Evolutionary conservation across 306 rosid species (phyloP).

Genomic region (Corylus avellana): DNA sequence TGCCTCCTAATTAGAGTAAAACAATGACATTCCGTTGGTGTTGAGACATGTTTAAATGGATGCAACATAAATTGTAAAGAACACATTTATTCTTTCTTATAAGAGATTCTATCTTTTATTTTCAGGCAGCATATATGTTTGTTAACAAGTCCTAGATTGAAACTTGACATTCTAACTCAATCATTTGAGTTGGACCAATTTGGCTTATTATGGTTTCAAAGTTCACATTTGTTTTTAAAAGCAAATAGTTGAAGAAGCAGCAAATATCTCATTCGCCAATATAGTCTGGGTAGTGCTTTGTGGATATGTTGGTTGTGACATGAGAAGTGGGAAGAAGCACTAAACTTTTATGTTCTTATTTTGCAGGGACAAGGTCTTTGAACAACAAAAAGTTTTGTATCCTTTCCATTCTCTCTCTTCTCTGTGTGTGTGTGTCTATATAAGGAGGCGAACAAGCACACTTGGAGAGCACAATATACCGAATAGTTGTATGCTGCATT

Average conservation of each 20-base stretch:
- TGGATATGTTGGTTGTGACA: background rate
- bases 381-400: conserved; percentile 87
- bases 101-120: background rate
- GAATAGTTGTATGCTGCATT: too few species aligned
- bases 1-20: background rate
- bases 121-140: background rate
- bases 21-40: background rate
- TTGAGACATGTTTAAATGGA: background rate
- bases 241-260: conserved; percentile 7
- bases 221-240: conserved; percentile 4
- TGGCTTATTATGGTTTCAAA: background rate
- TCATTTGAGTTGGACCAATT: background rate
- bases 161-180: background rate
- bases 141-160: background rate
- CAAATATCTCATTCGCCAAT: background rate
- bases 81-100: background rate
- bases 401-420: conserved; percentile 41
- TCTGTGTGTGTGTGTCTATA: background rate
- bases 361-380: conserved; percentile 93
- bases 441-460: too few species aligned
- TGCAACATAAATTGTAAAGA: background rate
- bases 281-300: background rate
- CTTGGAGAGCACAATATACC: too few species aligned
- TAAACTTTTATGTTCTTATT: conserved; percentile 2
- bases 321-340: background rate